These are phyloP conservation scores for Rhododendron molle DNA, from an alignment of 148 eudicot genomes.

Conservation along the genomic window DNA sequence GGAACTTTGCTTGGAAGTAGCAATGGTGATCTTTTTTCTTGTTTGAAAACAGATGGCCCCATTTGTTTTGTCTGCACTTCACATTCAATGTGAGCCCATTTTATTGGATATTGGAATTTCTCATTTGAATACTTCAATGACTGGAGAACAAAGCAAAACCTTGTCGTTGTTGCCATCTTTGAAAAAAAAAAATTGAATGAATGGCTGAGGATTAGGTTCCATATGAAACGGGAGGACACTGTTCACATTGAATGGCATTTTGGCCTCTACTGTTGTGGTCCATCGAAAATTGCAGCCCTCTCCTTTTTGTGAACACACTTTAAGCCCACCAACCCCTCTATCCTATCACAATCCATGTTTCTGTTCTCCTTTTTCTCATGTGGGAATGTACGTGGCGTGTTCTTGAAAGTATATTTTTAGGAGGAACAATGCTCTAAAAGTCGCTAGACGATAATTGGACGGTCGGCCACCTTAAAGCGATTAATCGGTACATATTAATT, in stretches of 20 bases:
- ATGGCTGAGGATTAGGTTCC: constrained; percentile 1
- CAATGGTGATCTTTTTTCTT: neutral
- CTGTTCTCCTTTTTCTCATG: neutral
- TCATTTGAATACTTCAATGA: neutral
- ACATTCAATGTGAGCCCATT: neutral
- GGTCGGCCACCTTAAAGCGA: no score
- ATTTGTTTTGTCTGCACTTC: neutral
- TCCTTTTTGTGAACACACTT: neutral
- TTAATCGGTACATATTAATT: no score
- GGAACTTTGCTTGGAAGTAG: neutral
- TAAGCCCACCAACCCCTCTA: neutral
- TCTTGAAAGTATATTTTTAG: neutral
- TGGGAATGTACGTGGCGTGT: neutral
- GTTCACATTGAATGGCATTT: constrained; percentile 19
- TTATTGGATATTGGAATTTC: neutral
- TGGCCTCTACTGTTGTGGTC: constrained; percentile 18
- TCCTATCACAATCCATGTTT: neutral
- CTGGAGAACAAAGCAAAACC: neutral
- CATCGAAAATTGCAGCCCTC: constrained; percentile 8
- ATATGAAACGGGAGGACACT: neutral
- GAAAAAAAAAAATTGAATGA: neutral
- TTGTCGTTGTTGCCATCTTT: neutral
- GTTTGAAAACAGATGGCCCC: neutral
- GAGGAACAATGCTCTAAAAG: no score
- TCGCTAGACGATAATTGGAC: no score